A percentile compares a stretch with the other conserved stretches of the same genome.
These are phyloP conservation scores for Bertia moriformis DNA, from an alignment of 2,329 filamentous ascomycete genomes.

Conservation along the genomic window DNA sequence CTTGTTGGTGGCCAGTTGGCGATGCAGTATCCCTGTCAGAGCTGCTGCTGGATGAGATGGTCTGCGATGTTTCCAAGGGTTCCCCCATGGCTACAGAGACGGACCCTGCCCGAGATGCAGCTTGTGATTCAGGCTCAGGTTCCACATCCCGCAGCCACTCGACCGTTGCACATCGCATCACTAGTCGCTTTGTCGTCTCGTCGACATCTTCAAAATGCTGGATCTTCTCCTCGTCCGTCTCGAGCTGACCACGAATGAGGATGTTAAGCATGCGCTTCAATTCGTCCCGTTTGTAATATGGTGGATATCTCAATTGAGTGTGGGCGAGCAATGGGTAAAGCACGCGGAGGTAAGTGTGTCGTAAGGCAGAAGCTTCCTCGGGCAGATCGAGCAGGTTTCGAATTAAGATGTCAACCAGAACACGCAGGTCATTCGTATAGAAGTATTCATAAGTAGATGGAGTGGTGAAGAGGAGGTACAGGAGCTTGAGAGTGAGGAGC, in stretches of 20 bases:
- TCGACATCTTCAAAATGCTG: slow-evolving; percentile 1
- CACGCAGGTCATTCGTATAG: slow-evolving; percentile 63
- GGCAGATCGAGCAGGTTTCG: slow-evolving; percentile 61
- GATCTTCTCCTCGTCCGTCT: background rate
- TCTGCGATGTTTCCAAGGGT: background rate
- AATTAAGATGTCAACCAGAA: slow-evolving; percentile 60
- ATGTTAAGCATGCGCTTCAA: slow-evolving; percentile 44
- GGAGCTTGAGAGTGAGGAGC: slow-evolving; percentile 56
- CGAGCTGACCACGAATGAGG: slow-evolving; percentile 30
- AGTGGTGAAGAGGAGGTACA: slow-evolving; percentile 62
- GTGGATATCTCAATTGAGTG: slow-evolving; percentile 52
- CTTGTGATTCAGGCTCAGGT: background rate
- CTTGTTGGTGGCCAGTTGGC: background rate
- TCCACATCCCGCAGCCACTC: background rate
- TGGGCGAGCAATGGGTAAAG: slow-evolving; percentile 56
- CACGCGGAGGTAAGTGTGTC: slow-evolving; percentile 61
- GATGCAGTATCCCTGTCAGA: background rate
- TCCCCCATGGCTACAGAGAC: background rate
- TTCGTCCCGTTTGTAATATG: slow-evolving; percentile 57
- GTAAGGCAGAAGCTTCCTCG: slow-evolving; percentile 37
- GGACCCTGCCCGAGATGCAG: no score
- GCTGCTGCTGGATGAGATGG: background rate
- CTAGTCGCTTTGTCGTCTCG: background rate
- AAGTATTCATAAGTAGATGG: slow-evolving; percentile 61
- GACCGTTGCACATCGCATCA: background rate